These are phyloP conservation scores for Debaryomyces sp. DNA, from an alignment of 1,139 yeast species.

Conservation along the genomic window DNA sequence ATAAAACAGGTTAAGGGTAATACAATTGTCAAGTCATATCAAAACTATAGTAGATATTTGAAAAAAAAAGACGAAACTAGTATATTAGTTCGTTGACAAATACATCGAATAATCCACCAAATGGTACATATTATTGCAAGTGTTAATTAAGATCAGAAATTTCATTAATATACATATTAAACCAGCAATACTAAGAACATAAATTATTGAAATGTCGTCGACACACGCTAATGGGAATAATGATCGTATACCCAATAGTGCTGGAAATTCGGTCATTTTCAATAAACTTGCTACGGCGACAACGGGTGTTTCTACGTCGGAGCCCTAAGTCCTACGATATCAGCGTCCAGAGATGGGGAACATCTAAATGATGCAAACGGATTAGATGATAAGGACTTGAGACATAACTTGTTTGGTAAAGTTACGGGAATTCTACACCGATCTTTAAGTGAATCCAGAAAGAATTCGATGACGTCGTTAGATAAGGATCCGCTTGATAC, in stretches of 20 bases:
- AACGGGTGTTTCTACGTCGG: constrained; percentile 18
- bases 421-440: constrained; percentile 35
- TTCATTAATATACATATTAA: background rate
- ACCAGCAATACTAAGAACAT: background rate
- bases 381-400: constrained; percentile 19
- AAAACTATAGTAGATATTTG: background rate
- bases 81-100: background rate
- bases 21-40: background rate
- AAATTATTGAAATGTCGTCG: constrained; percentile 6
- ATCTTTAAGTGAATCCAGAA: constrained; percentile 21
- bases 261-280: constrained; percentile 2
- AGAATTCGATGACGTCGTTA: constrained; percentile 15
- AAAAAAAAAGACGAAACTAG: background rate
- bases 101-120: background rate
- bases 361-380: constrained; percentile 1
- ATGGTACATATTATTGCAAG: background rate
- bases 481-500: constrained; percentile 2
- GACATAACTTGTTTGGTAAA: constrained; percentile 34
- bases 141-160: background rate
- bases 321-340: constrained; percentile 19
- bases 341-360: constrained; percentile 10
- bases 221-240: constrained; percentile 1
- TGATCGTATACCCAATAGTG: constrained; percentile 3
- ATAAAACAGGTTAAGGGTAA: background rate
- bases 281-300: constrained; percentile 13